Evolutionary conservation across 1,139 yeast species (phyloP).

Genomic region (Geotrichum fermentans): DNA sequence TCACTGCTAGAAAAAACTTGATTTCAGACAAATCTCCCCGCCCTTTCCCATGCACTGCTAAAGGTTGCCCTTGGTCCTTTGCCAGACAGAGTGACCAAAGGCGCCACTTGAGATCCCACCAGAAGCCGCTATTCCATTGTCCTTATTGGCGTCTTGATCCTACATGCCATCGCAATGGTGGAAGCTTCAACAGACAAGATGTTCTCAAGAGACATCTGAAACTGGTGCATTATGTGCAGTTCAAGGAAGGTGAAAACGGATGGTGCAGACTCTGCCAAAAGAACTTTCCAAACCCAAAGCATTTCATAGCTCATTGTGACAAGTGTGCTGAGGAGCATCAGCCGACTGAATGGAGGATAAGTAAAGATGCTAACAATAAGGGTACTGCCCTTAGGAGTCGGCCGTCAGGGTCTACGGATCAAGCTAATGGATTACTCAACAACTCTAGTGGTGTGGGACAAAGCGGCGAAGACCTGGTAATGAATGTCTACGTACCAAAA

Average conservation of each 20-base stretch:
- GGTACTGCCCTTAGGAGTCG: background rate
- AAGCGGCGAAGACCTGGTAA: background rate
- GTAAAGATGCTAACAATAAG: constrained; percentile 10
- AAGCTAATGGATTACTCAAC: background rate
- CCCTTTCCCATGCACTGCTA: constrained; percentile 50
- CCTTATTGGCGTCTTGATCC: constrained; percentile 66
- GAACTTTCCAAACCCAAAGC: constrained; percentile 52
- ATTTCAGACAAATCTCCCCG: constrained; percentile 23
- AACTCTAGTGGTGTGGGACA: background rate
- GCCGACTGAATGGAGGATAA: constrained; percentile 39
- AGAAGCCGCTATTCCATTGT: constrained; percentile 60
- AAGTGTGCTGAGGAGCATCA: constrained; percentile 49
- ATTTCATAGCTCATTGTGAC: constrained; percentile 61
- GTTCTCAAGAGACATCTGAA: constrained; percentile 65
- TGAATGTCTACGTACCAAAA: background rate
- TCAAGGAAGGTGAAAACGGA: constrained; percentile 49
- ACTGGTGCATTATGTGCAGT: constrained; percentile 57
- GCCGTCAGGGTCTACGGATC: background rate
- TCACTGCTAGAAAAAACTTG: constrained; percentile 3
- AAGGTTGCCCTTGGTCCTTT: constrained; percentile 64
- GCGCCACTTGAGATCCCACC: constrained; percentile 61
- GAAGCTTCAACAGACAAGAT: constrained; percentile 64
- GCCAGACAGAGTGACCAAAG: constrained; percentile 61
- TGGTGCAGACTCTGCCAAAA: constrained; percentile 62
- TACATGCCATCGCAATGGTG: constrained; percentile 68